Evolutionary conservation across 2,329 filamentous ascomycete species (phyloP), one percentile per base, ranked within the genome.

Genomic region (Grosmannia huntii): DNA sequence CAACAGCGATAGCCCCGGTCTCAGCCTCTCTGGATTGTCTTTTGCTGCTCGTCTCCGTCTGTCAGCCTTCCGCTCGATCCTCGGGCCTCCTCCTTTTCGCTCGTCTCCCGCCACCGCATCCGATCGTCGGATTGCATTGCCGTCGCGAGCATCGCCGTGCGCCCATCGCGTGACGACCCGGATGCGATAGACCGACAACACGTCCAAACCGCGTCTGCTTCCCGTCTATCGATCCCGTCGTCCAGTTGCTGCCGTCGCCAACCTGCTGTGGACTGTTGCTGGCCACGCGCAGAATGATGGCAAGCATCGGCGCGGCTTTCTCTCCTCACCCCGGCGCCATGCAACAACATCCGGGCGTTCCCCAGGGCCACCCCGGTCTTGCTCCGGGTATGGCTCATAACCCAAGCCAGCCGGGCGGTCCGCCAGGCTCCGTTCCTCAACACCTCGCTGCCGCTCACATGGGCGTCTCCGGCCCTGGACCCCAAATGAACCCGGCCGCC

Each of bases 401-500:
- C 65, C 83, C 82, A 57, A 85, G 81, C 64, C 85, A 87, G 68
- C 84, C 82, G 64, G 86, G 86, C 70, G 78, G 76, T 57, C 85
- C 86, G 63, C 82, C 81, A 31, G 78, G 73, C 61, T 79, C 77
- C 46, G 84, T 86, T 70, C 80, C 80, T 64, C 86, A 87, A 69
- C 86, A 88, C 70, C 78, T 84, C 65, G 73, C 72, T 38, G 73
- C 72, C 41, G 73, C 72, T 23, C 85, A 87, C 65, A 87, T 88
- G 74, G 84, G 81, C 61, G 86, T 86, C 31, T 87, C 87, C 59
- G 86, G 82, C 41, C 85, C 87, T 23, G 84, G 83, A 64, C 82
- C 80, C 61, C 86, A 88, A 68, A 84, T 89, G 63, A 88, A 83
- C 68, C 85, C 87, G 66, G 81, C 80, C 31, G 80, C 83, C 59